Conservation (phyloP, 1,139 yeast species). For the Petasospora fabianii region DNA sequence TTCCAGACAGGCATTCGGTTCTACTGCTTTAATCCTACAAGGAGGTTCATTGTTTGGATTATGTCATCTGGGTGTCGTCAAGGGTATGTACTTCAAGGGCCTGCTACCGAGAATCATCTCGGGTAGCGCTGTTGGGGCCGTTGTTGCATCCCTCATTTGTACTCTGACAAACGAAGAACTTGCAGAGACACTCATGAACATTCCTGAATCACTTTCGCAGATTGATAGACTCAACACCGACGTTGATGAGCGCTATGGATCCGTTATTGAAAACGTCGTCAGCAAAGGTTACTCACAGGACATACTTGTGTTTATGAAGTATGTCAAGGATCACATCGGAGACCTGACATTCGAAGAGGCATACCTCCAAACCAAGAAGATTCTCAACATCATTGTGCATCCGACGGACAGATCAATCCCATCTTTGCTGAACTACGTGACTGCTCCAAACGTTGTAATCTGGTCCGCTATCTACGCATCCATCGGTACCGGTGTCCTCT, state of each 20-base stretch:
- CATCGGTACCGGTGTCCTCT: conserved; percentile 60
- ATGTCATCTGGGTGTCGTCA: conserved; percentile 89
- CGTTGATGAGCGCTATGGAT: conserved; percentile 62
- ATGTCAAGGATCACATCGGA: conserved; percentile 74
- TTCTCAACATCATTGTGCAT: conserved; percentile 84
- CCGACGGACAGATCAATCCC: conserved; percentile 74
- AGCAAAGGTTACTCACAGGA: conserved; percentile 84
- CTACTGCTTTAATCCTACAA: conserved; percentile 84
- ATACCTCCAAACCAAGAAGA: conserved; percentile 75
- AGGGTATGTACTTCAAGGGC: conserved; percentile 69
- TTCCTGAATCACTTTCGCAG: conserved; percentile 31
- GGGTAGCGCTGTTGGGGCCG: conserved; percentile 95
- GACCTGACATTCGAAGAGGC: conserved; percentile 93
- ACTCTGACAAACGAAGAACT: conserved; percentile 52
- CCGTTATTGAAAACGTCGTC: conserved; percentile 62
- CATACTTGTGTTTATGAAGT: conserved; percentile 70
- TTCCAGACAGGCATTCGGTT: conserved; percentile 84
- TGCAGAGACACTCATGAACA: conserved; percentile 28
- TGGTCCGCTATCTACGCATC: conserved; percentile 70
- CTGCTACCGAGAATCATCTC: conserved; percentile 80
- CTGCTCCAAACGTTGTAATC: conserved; percentile 91
- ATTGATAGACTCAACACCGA: conserved; percentile 48
- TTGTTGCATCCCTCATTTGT: conserved; percentile 84
- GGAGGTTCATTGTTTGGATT: conserved; percentile 94
- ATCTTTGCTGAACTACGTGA: conserved; percentile 77